These are phyloP conservation scores for Pseudogymnoascus sp. DNA, from an alignment of 2,329 filamentous ascomycete genomes.

Conservation along the genomic window DNA sequence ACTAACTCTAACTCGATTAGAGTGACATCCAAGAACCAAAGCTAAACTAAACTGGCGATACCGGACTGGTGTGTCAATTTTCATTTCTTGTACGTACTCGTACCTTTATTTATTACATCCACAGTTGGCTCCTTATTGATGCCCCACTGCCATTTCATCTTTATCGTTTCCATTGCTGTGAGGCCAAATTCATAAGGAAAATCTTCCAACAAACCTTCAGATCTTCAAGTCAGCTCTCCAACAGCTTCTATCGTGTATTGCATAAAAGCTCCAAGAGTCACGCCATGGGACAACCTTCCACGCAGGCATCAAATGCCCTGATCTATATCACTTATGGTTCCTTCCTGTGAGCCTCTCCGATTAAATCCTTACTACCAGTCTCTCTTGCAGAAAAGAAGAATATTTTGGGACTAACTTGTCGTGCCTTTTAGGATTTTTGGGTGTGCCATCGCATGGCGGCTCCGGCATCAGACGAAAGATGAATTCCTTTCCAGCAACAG, in stretches of 20 bases:
- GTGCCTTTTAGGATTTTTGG: slow-evolving; percentile 52
- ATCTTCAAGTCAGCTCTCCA: background rate
- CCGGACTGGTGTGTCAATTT: background rate
- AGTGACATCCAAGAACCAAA: background rate
- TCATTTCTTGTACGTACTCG: slow-evolving; percentile 4
- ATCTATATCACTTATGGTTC: slow-evolving; percentile 72
- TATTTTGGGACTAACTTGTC: slow-evolving; percentile 12
- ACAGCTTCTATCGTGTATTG: background rate
- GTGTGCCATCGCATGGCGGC: slow-evolving; percentile 46
- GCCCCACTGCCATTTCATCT: slow-evolving; percentile 5
- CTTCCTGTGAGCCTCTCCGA: slow-evolving; percentile 56
- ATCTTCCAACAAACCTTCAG: background rate
- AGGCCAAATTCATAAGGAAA: background rate
- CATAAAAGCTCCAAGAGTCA: background rate
- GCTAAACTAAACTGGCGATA: background rate
- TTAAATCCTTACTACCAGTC: background rate
- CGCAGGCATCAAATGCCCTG: slow-evolving; percentile 70
- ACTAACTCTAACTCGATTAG: background rate
- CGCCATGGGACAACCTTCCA: slow-evolving; percentile 68
- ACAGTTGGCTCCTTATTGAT: background rate
- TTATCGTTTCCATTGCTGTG: background rate
- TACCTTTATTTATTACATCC: background rate
- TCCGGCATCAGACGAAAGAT: slow-evolving; percentile 40
- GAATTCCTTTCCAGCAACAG: slow-evolving; percentile 71
- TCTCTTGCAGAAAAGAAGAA: background rate